Percentiles rank a stretch among this genome's conserved stretches.
Conservation (phyloP, 1,284 basidiomycete species). For the Rhodotorula sp. region DNA sequence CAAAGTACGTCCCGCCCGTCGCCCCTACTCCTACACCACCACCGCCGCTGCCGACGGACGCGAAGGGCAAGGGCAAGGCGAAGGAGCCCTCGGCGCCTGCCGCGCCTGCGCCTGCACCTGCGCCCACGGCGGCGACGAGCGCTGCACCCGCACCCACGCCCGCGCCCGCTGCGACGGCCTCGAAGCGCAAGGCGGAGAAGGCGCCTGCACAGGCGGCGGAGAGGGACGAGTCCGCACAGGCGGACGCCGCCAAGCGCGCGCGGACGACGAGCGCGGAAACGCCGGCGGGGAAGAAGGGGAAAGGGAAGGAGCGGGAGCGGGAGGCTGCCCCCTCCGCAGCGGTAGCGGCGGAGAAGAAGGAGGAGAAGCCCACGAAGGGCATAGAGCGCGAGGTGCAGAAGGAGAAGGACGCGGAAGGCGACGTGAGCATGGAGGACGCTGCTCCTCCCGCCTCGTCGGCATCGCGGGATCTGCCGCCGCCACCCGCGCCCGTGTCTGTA, state of each 20-base stretch:
- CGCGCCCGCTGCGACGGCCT: not conserved
- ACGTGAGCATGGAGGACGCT: constrained; percentile 2
- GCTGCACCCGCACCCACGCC: not conserved
- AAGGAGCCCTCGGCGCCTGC: not conserved
- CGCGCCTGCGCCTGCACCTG: not conserved
- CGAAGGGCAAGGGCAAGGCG: constrained; percentile 9
- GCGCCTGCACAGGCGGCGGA: not conserved
- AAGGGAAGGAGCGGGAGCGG: constrained; percentile 3
- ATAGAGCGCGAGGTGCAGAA: not conserved
- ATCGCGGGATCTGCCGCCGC: too few species aligned
- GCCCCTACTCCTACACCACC: not conserved
- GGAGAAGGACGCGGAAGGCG: not conserved
- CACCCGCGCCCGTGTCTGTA: too few species aligned
- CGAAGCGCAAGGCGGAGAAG: not conserved
- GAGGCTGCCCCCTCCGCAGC: too few species aligned
- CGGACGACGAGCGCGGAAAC: not conserved
- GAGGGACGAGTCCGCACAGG: not conserved
- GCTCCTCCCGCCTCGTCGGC: not conserved
- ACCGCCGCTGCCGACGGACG: not conserved
- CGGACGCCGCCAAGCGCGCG: not conserved
- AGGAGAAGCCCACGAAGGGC: not conserved
- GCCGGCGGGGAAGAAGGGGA: constrained; percentile 1
- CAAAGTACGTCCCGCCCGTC: constrained; percentile 35
- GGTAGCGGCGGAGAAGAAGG: not conserved
- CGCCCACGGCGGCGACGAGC: not conserved